Conservation (phyloP, 202 grass and related monocot species). For the Panicum virgatum region DNA sequence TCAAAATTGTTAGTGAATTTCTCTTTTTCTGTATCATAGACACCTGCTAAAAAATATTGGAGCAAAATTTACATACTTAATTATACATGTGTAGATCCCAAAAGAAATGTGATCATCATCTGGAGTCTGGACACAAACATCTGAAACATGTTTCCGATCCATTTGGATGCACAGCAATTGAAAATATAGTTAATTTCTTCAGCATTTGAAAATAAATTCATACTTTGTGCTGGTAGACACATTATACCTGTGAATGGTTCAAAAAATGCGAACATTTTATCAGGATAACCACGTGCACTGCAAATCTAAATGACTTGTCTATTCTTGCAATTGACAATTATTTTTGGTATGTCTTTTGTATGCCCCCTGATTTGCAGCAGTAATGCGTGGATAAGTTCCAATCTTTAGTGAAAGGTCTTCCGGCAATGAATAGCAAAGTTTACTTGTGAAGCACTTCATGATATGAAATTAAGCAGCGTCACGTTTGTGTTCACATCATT, state of each 20-base stretch:
- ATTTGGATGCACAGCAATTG: slow-evolving; percentile 21
- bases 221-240: background rate
- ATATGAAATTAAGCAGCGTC: slow-evolving; percentile 46
- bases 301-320: background rate
- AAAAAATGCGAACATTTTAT: background rate
- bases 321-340: slow-evolving; percentile 11
- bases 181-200: background rate
- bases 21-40: background rate
- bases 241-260: background rate
- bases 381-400: slow-evolving; percentile 41
- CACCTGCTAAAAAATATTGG: background rate
- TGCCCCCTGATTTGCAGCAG: slow-evolving; percentile 36
- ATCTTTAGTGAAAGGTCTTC: slow-evolving; percentile 38
- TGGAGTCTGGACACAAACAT: slow-evolving; percentile 12
- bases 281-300: background rate
- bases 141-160: background rate
- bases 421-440: slow-evolving; percentile 33
- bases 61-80: slow-evolving; percentile 1
- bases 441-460: slow-evolving; percentile 51
- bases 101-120: background rate
- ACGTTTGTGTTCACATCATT: slow-evolving; percentile 35
- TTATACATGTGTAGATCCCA: background rate
- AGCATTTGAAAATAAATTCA: background rate
- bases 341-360: slow-evolving; percentile 19
- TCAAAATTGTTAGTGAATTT: background rate